Evolutionary conservation across 345 rosid genomes (phyloP).

Genomic region (Kernera saxatilis): DNA sequence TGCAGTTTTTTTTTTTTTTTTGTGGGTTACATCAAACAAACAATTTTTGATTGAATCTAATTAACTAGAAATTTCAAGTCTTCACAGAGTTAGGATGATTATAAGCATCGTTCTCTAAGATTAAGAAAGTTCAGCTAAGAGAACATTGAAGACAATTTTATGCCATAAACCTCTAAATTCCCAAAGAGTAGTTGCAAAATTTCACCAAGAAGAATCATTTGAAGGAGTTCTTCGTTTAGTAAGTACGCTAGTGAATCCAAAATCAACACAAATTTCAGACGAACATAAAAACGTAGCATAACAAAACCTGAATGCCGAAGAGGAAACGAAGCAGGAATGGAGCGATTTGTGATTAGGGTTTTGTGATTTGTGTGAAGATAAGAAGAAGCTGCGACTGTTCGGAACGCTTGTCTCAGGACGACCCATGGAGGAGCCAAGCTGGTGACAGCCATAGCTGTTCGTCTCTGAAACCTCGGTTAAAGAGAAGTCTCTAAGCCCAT

Average conservation of each 20-base stretch:
- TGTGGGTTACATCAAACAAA: not conserved
- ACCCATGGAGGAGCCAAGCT: conserved; percentile 34
- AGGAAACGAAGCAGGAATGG: conserved; percentile 12
- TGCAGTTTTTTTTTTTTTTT: conserved; percentile 5
- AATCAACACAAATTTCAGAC: not conserved
- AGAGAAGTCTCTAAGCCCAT: not conserved
- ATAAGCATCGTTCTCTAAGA: not conserved
- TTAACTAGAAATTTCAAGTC: not conserved
- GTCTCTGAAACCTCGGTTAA: not conserved
- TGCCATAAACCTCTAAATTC: not conserved
- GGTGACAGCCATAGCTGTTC: conserved; percentile 41
- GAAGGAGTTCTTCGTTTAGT: not conserved
- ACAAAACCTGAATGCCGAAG: conserved; percentile 39
- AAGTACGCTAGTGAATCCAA: conserved; percentile 9
- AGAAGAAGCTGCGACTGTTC: conserved; percentile 35
- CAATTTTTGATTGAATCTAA: not conserved
- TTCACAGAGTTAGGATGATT: not conserved
- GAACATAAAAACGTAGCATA: not conserved
- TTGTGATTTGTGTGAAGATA: conserved; percentile 13
- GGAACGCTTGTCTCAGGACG: conserved; percentile 43
- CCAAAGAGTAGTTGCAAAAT: not conserved
- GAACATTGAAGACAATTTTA: not conserved
- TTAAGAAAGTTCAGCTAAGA: not conserved
- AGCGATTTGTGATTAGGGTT: conserved; percentile 13
- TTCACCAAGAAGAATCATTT: not conserved